A percentile compares a stretch with the other conserved stretches of the same genome.
Evolutionary conservation across 2,329 filamentous ascomycete species (phyloP).

Genomic region (Magnaporthiopsis incrustans): DNA sequence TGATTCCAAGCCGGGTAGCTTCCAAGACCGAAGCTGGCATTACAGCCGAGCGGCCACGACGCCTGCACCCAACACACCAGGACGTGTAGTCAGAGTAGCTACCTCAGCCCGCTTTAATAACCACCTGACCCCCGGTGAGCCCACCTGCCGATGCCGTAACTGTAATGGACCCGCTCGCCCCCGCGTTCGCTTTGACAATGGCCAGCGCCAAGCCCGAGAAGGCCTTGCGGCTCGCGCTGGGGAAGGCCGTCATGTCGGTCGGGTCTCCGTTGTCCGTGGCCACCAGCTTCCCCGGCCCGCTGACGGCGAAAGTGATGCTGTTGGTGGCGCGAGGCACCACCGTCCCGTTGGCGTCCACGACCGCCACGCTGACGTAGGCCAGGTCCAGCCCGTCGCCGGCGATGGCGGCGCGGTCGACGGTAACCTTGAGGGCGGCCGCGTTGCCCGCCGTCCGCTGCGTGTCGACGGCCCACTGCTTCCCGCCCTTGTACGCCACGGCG

Average conservation of each 20-base stretch:
- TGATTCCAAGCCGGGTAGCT: no score
- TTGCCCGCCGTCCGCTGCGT: constrained; percentile 23
- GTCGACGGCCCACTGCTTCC: constrained; percentile 37
- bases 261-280: constrained; percentile 45
- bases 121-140: no score
- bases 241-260: constrained; percentile 33
- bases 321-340: constrained; percentile 34
- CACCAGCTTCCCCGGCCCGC: constrained; percentile 35
- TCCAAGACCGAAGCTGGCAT: no score
- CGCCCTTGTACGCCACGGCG: constrained; percentile 40
- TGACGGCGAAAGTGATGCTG: constrained; percentile 33
- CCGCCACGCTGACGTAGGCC: constrained; percentile 34
- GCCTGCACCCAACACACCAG: no score
- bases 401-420: constrained; percentile 11
- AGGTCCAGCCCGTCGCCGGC: constrained; percentile 32
- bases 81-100: no score
- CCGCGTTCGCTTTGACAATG: constrained; percentile 21
- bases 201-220: constrained; percentile 32
- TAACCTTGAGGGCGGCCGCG: no score
- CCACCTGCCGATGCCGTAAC: no score
- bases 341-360: constrained; percentile 35
- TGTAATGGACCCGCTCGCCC: no score
- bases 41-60: no score
- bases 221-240: constrained; percentile 27
- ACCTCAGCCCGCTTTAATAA: no score